Evolutionary conservation across 2,329 filamentous ascomycete genomes (phyloP).

Genomic region (Diplodia scrobiculata): DNA sequence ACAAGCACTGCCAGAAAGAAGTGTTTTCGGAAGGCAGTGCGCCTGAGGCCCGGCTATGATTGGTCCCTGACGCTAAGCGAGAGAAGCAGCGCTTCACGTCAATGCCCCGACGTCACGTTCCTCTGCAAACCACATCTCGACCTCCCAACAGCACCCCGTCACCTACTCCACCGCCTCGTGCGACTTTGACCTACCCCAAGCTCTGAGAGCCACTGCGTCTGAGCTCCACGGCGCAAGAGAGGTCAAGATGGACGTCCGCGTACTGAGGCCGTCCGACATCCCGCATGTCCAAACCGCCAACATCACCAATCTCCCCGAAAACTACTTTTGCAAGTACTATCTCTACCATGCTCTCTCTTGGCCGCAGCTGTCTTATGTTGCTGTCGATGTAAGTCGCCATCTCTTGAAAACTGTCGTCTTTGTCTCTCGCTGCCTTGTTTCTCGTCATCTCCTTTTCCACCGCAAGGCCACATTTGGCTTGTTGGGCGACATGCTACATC

Average conservation of each 20-base stretch:
- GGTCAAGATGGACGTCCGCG: constrained; percentile 77
- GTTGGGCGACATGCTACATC: background rate
- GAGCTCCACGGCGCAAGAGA: background rate
- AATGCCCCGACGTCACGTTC: constrained; percentile 13
- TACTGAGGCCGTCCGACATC: constrained; percentile 79
- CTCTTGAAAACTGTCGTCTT: background rate
- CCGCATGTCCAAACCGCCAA: constrained; percentile 96
- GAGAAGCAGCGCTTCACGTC: constrained; percentile 3
- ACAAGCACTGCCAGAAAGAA: background rate
- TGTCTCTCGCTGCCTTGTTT: background rate
- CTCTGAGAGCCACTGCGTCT: background rate
- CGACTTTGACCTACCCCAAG: background rate
- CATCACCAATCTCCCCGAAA: constrained; percentile 97
- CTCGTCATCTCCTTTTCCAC: constrained; percentile 17
- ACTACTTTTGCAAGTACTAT: constrained; percentile 99
- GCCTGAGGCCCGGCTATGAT: background rate
- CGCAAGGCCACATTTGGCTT: background rate
- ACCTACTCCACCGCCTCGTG: constrained; percentile 7
- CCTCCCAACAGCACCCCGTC: constrained; percentile 3
- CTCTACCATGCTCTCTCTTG: constrained; percentile 97
- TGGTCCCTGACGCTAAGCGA: constrained; percentile 16
- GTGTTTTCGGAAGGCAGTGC: constrained; percentile 12
- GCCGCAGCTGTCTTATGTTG: constrained; percentile 96
- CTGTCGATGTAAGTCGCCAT: constrained; percentile 67
- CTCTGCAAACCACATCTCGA: constrained; percentile 1